phyloP scores from a whole-genome alignment of 2,329 filamentous ascomycete genomes.

The Diaporthe sp. region DNA sequence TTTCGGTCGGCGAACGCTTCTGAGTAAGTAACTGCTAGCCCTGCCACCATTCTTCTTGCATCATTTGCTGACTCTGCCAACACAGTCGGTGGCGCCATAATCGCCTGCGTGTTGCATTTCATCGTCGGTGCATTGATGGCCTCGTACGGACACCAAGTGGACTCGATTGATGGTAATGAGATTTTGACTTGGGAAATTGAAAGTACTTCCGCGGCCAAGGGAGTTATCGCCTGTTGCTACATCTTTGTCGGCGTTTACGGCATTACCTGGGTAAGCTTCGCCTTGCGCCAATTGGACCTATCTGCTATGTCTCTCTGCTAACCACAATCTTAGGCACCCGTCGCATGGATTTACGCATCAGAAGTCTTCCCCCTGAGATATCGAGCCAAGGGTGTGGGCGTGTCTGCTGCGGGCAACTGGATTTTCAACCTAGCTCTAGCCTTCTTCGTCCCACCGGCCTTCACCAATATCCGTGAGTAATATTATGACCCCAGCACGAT shows the following conservation, averaged over 20 bases:
- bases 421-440: slow-evolving; percentile 65
- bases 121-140: slow-evolving; percentile 65
- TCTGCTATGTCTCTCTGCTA: background rate
- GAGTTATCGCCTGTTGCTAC: slow-evolving; percentile 64
- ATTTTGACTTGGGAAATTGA: slow-evolving; percentile 62
- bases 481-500: background rate
- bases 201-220: slow-evolving; percentile 59
- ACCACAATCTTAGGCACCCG: slow-evolving; percentile 43
- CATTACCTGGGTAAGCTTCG: slow-evolving; percentile 49
- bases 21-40: slow-evolving; percentile 46
- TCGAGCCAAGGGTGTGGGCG: slow-evolving; percentile 67
- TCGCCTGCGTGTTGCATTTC: slow-evolving; percentile 63
- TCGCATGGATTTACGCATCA: slow-evolving; percentile 51
- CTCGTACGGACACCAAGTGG: slow-evolving; percentile 59
- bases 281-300: background rate
- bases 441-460: slow-evolving; percentile 62
- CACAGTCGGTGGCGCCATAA: slow-evolving; percentile 57
- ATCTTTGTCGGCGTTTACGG: slow-evolving; percentile 58
- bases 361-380: slow-evolving; percentile 61
- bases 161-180: slow-evolving; percentile 58
- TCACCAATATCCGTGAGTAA: slow-evolving; percentile 54
- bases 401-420: slow-evolving; percentile 67
- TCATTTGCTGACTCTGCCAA: background rate
- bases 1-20: slow-evolving; percentile 61
- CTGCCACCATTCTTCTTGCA: too few species aligned